Conservation (phyloP, 495 filamentous ascomycete species). For the Aspergillus heteromorphus region DNA sequence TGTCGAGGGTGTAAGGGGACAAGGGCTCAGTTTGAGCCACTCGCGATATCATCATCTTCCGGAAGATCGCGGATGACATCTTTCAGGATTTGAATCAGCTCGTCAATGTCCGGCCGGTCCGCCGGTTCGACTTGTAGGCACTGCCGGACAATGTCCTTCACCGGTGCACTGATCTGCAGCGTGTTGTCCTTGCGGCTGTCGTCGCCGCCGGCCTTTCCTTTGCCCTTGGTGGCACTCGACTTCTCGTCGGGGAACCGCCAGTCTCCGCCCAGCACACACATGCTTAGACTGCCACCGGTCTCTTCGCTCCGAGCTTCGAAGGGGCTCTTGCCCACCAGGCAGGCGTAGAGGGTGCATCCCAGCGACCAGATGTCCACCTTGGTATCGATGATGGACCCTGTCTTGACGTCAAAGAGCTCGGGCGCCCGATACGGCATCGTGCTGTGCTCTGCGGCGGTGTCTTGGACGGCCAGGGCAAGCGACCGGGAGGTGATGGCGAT, state of each 20-base stretch:
- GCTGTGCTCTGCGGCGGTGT: constrained; percentile 89
- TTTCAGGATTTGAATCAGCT: constrained; percentile 78
- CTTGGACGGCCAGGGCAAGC: constrained; percentile 84
- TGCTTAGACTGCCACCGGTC: constrained; percentile 86
- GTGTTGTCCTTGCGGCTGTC: constrained; percentile 26
- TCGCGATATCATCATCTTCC: constrained; percentile 53
- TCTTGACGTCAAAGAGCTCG: constrained; percentile 97
- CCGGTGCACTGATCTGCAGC: constrained; percentile 59
- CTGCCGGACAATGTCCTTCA: constrained; percentile 78
- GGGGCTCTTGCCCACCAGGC: constrained; percentile 89
- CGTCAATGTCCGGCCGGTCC: constrained; percentile 85
- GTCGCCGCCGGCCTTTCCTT: constrained; percentile 37
- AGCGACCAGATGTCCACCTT: constrained; percentile 98
- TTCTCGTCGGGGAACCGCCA: constrained; percentile 90
- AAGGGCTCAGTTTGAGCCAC: constrained; percentile 21
- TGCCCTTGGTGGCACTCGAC: constrained; percentile 51
- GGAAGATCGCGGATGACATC: constrained; percentile 67
- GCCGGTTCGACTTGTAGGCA: constrained; percentile 90
- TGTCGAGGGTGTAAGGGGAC: too few species aligned
- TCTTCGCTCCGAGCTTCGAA: constrained; percentile 95
- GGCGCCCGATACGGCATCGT: constrained; percentile 99
- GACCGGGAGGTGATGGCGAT: constrained; percentile 91
- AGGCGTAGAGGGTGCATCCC: constrained; percentile 93
- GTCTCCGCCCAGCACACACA: constrained; percentile 86
- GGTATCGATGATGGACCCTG: constrained; percentile 84